Base-by-base conservation (phyloP, 1,284 basidiomycete genomes). In the Cutaneotrichosporon cutaneum region DNA sequence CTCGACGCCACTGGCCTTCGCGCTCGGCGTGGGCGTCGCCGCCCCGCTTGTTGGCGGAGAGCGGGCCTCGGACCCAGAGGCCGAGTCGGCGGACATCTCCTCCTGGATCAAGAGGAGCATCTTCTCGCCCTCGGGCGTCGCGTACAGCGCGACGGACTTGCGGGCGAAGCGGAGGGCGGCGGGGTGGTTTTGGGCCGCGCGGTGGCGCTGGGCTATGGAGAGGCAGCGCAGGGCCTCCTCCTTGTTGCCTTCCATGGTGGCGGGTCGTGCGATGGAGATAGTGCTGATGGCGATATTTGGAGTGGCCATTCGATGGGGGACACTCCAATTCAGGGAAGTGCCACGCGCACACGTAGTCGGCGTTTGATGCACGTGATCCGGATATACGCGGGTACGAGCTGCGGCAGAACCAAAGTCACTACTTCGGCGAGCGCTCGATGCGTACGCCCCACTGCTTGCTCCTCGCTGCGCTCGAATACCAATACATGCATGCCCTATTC, bases 161-260 rank as follows among this genome's bases (percentile, higher is more conserved):
- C 88, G 87, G 66, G 88, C 89, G 82, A 97, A 95, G 76, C 92
- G 92, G 72, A 89, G 86, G 1, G 95, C 93, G 4, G 89, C 86
- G 21, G 87, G 66, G 59, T 87, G 81, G 79, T 93, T 92, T 58
- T 85, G 87, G 50, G 86, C 82, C 55, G 86, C 84, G 61, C 85
- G 83, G 76, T 93, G 87, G 70, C 84, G 85, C 74, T 87, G 86
- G 13, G 92, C 88, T 64, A 94, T 90, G 53, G 81, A 75, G 56
- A 94, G 83, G 74, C 89, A 91, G 71, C 89, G 87, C 60, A 89
- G 78, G 30, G 91, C 91, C 78, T 94, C 92, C 73, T 94, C 91
- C 71, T 87, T 90, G 83, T 94, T 93, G 78, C 88, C 89, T 77
- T 92, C 90, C 90, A 92, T 92, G 26, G 48, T 33, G 52, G 10